These are phyloP conservation scores for Erysimum cheiranthoides DNA, from an alignment of 345 rosid species.

Conservation along the genomic window DNA sequence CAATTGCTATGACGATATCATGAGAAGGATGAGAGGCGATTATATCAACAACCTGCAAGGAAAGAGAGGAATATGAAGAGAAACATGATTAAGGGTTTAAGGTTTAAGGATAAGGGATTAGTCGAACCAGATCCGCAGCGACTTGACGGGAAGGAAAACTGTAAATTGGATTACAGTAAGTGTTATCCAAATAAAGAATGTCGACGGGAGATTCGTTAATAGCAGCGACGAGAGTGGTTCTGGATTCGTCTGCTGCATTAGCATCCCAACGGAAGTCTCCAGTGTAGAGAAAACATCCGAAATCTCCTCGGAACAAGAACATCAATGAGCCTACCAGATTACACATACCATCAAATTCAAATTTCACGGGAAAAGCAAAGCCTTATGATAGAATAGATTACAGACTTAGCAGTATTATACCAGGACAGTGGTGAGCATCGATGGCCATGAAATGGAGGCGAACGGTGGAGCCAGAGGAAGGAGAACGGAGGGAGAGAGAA, in stretches of 20 bases:
- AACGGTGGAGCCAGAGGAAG: conserved; percentile 50
- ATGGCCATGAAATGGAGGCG: conserved; percentile 60
- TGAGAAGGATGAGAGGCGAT: conserved; percentile 71
- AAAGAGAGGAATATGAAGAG: not conserved
- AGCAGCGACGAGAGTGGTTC: conserved; percentile 53
- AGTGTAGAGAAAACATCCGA: conserved; percentile 74
- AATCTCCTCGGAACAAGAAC: conserved; percentile 77
- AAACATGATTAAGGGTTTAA: not conserved
- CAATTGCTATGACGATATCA: conserved; percentile 72
- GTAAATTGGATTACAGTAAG: conserved; percentile 72
- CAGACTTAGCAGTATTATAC: conserved; percentile 30
- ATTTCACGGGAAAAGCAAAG: not conserved
- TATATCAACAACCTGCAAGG: conserved; percentile 61
- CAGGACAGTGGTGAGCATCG: conserved; percentile 81
- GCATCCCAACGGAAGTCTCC: conserved; percentile 78
- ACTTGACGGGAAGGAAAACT: conserved; percentile 63
- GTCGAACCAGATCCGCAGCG: conserved; percentile 64
- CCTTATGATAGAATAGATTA: not conserved
- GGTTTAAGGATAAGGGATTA: not conserved
- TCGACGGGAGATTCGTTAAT: conserved; percentile 50
- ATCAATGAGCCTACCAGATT: conserved; percentile 63
- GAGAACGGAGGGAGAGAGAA: conserved; percentile 56
- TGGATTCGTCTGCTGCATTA: conserved; percentile 43
- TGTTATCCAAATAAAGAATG: conserved; percentile 73
- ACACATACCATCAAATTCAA: not conserved